A percentile compares a stretch with the other conserved stretches of the same genome.
Conservation (phyloP, 2,329 filamentous ascomycete genomes). For the Penicillium expansum region DNA sequence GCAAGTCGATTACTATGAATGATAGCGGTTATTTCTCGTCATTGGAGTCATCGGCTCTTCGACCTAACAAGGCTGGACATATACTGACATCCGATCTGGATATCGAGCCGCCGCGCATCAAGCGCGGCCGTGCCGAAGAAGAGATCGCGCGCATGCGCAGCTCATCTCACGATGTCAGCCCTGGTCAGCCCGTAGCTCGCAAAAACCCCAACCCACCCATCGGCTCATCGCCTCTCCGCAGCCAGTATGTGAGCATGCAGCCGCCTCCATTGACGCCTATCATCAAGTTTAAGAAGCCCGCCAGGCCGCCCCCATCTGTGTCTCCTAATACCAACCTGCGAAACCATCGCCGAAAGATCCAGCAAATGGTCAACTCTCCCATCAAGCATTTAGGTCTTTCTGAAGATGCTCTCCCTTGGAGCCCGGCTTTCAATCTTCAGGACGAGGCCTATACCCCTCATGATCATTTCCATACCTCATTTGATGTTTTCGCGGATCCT, state of each 20-base stretch:
- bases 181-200: conserved; percentile 54
- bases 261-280: conserved; percentile 78
- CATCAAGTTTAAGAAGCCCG: conserved; percentile 71
- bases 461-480: conserved; percentile 48
- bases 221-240: conserved; percentile 69
- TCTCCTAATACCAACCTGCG: conserved; percentile 91
- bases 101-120: conserved; percentile 73
- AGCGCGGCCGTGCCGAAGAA: conserved; percentile 88
- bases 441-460: conserved; percentile 44
- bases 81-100: conserved; percentile 71
- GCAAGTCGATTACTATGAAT: conserved; percentile 75
- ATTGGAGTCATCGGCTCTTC: conserved; percentile 81
- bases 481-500: conserved; percentile 56
- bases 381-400: conserved; percentile 47
- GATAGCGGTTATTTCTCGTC: conserved; percentile 98
- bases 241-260: conserved; percentile 57
- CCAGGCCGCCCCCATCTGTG: conserved; percentile 67
- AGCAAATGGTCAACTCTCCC: conserved; percentile 77
- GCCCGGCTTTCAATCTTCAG: conserved; percentile 52
- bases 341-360: conserved; percentile 80
- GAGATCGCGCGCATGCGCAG: conserved; percentile 91
- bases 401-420: conserved; percentile 45
- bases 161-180: conserved; percentile 84
- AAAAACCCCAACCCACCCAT: conserved; percentile 34
- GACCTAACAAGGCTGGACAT: conserved; percentile 63